Base-by-base conservation (phyloP, 2,329 filamentous ascomycete genomes). In the Penicillium sp. region DNA sequence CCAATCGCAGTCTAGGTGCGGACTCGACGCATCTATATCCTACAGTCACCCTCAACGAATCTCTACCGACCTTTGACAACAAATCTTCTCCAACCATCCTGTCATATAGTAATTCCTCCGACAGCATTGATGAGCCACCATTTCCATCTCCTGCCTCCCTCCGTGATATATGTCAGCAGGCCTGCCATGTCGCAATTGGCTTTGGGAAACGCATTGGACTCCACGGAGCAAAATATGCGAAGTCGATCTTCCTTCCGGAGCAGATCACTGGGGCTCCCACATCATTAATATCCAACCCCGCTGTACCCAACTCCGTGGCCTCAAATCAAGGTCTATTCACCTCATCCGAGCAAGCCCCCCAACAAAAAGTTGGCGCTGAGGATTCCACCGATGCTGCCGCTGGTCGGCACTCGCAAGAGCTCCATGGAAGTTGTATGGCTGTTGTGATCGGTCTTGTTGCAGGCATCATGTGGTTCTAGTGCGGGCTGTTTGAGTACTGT, bases 401-500 rank as follows among this genome's bases (percentile, higher is more conserved):
- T 41, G 55, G 65, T 39, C 61, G 56, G 45, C 61, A 65, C 38
- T 60, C 71, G 6, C 59, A 63, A 29, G 60, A 70, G 31, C 59
- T 69, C 41, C 68, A 65, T 35, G 69, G 69, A 15, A 73, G 70
- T 54, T 72, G 68, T 27, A 72, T 73, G 71, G 71, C 71, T 31
- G 66, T 73, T 41, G 69, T 73, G 29, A 69, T 73, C 21, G 69
- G 69, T 29, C 55, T 73, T 32, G 67, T 72, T 7, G 70, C 56
- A 5, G 70, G 70, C n/a, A 70, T 72, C 21, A 67, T 72, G 59
- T 73, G 70, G 70, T 72, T 73, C 50, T 73, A 62, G 34, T 3
- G 29, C 15, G 32, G 23, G 39, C 13, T 25, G 18, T 18, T 47
- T 42, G n/a, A 29, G 18, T 35, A 32, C 37, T 32, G n/a, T 21